Conservation (phyloP, 208 protist species). For the Sergeia podlipaevii region DNA sequence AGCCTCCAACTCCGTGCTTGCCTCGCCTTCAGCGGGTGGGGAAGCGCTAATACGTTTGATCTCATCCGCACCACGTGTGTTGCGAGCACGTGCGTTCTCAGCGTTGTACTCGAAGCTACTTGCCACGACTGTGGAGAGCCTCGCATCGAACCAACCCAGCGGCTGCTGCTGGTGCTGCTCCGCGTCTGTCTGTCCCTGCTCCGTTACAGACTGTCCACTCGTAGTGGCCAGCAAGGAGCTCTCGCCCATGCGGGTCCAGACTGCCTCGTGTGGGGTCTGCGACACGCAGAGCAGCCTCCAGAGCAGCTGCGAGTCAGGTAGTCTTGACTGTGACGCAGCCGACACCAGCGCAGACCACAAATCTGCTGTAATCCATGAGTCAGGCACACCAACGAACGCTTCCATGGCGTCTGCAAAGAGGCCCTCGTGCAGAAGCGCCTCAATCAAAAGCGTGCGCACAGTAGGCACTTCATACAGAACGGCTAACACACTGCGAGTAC, state of each 20-base stretch:
- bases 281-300: constrained; percentile 41
- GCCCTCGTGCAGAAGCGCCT: constrained; percentile 33
- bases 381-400: constrained; percentile 38
- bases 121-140: constrained; percentile 19
- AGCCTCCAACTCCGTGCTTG: no score
- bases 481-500: background rate
- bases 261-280: background rate
- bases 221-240: background rate
- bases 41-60: no score
- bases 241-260: background rate
- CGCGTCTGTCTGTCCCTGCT: background rate
- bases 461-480: constrained; percentile 32
- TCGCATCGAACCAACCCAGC: background rate
- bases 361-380: constrained; percentile 43
- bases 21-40: no score
- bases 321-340: constrained; percentile 42
- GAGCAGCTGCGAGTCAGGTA: constrained; percentile 62
- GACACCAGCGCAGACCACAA: constrained; percentile 47
- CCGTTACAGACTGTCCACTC: background rate
- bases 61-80: no score
- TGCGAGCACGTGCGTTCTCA: no score
- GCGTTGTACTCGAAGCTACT: no score
- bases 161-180: background rate
- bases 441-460: constrained; percentile 44
- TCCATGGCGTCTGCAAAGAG: constrained; percentile 40